These are phyloP conservation scores for Rostrohypoxylon terebratum DNA, from an alignment of 495 filamentous ascomycete species.

Conservation along the genomic window DNA sequence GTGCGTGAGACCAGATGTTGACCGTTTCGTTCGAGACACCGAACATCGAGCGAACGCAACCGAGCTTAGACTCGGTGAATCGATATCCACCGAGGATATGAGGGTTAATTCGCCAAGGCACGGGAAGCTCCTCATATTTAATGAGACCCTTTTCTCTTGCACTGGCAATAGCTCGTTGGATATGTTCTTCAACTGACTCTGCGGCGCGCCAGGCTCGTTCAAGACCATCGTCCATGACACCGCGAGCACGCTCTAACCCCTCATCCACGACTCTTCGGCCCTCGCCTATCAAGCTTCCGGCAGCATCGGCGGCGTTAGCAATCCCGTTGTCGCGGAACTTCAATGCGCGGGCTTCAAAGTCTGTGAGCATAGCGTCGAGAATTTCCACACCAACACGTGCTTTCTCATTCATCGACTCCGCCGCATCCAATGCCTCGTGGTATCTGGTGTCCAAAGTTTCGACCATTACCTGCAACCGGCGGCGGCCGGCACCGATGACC, in stretches of 20 bases:
- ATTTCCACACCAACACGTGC: constrained; percentile 86
- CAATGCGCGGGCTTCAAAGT: constrained; percentile 85
- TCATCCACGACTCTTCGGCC: constrained; percentile 80
- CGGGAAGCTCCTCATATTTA: constrained; percentile 86
- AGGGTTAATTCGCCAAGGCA: constrained; percentile 94
- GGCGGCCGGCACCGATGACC: constrained; percentile 85
- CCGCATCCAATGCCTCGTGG: constrained; percentile 85
- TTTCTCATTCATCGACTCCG: constrained; percentile 90
- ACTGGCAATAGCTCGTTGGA: constrained; percentile 81
- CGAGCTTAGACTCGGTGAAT: constrained; percentile 87
- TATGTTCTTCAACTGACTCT: constrained; percentile 78
- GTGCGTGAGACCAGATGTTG: constrained; percentile 97
- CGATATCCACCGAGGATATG: constrained; percentile 93
- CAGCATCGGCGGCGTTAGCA: constrained; percentile 70
- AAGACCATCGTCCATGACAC: constrained; percentile 87
- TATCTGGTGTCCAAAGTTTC: constrained; percentile 94
- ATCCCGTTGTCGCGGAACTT: constrained; percentile 66
- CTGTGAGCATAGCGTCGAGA: constrained; percentile 82
- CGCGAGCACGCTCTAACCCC: constrained; percentile 76
- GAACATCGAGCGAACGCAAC: constrained; percentile 86
- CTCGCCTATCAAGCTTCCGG: constrained; percentile 72
- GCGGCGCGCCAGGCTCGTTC: constrained; percentile 81
- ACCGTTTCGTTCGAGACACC: constrained; percentile 89
- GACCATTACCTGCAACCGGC: constrained; percentile 86
- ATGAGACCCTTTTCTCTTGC: constrained; percentile 87